Evolutionary conservation across 169 alveolate species (phyloP).

Genomic region (Plasmodium vinckei): DNA sequence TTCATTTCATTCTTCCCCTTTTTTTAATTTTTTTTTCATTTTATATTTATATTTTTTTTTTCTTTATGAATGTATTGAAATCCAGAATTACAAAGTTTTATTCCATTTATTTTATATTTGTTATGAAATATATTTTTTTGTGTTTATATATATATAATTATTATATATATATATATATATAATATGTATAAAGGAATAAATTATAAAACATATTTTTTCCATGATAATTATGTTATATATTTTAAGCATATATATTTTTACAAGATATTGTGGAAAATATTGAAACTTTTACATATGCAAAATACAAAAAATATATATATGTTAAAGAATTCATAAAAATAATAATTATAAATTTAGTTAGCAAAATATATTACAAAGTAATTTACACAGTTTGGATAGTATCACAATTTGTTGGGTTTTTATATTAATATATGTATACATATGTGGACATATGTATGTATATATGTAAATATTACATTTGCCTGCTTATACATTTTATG

Average conservation of each 20-base stretch:
- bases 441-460: neutral
- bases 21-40: slow-evolving; percentile 20
- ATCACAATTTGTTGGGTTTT: neutral
- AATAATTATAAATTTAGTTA: neutral
- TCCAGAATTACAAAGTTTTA: slow-evolving; percentile 3
- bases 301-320: neutral
- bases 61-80: neutral
- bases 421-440: neutral
- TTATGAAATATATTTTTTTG: neutral
- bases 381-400: neutral
- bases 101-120: neutral
- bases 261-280: neutral
- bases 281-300: neutral
- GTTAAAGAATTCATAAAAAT: slow-evolving; percentile 3
- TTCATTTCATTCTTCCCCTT: neutral
- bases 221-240: neutral
- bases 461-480: neutral
- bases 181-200: neutral
- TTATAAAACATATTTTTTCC: no score
- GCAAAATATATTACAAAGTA: neutral
- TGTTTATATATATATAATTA: neutral
- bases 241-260: slow-evolving; percentile 1
- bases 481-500: no score
- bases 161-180: slow-evolving; percentile 2
- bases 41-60: slow-evolving; percentile 4